Evolutionary conservation across 2,329 filamentous ascomycete genomes (phyloP), one percentile per base, ranked within the genome.

Genomic region (Calonectria hongkongensis): DNA sequence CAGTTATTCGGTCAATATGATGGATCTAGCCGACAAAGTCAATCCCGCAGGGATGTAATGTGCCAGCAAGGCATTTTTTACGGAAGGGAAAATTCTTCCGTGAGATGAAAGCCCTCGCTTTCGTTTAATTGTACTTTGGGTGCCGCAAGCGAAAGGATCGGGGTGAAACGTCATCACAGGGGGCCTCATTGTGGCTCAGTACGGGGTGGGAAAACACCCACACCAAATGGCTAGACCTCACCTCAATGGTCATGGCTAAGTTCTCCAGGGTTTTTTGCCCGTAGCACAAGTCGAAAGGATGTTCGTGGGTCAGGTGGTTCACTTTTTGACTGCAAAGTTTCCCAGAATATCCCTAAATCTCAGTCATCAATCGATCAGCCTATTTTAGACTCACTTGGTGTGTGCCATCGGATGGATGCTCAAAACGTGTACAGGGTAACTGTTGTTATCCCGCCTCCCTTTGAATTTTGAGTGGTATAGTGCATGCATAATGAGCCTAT

Each of bases 141-240:
- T 16, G 7, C 36, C 13, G 15, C 18, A 60, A 27, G 7, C 33
- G 54, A 6, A 60, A 18, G 33, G 36, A 41, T 41, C 36, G 25
- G 25, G 41, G n/a, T 36, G 16, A 60, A n/a, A 60, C 39, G 54
- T 41, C 33, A 41, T 41, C 10, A 25, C 54, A 60, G 30, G 54
- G 54, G 54, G 18, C 41, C 9, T 60, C 10, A 60, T 2, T 4
- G 54, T 60, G 36, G 21, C 54, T 60, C 33, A 41, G 39, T 60
- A 60, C 54, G 54, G 41, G 54, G 39, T 39, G 30, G 15, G 54
- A 16, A 10, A 0, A 12, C 18, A 10, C 13, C 21, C 16, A 41
- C 30, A 15, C 12, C 13, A n/a, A 16, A 41, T 36, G 30, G 12
- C 7, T n/a, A 16, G 54, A 25, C 33, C 33, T 13, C 13, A 27